Percentiles rank a stretch among this genome's conserved stretches.
Conservation (phyloP, 306 rosid species). For the Carpinus fangiana region DNA sequence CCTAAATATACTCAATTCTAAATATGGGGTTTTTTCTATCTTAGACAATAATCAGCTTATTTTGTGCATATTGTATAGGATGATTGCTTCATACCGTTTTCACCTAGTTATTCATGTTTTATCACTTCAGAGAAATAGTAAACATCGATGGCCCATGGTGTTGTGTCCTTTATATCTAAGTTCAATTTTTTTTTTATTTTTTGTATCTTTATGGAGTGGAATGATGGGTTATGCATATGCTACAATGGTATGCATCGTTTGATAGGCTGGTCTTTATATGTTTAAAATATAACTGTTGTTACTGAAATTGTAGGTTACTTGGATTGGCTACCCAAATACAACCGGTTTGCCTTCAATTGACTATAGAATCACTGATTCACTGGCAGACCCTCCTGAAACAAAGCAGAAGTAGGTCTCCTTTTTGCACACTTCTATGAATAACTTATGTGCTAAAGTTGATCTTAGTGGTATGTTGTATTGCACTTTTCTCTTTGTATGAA, state of each 20-base stretch:
- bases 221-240: neutral
- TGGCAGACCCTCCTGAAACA: slow-evolving; percentile 84
- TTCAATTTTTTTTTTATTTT: neutral
- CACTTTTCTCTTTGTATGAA: slow-evolving; percentile 12
- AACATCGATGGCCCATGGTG: neutral
- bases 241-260: neutral
- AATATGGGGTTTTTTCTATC: neutral
- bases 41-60: neutral
- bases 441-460: slow-evolving; percentile 27
- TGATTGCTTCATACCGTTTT: neutral
- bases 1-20: neutral
- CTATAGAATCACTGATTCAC: slow-evolving; percentile 90
- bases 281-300: slow-evolving; percentile 22
- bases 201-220: neutral
- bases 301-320: slow-evolving; percentile 70
- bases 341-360: slow-evolving; percentile 97
- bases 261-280: neutral
- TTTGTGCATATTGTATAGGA: neutral
- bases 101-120: neutral
- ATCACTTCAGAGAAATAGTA: neutral
- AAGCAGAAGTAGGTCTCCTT: slow-evolving; percentile 74
- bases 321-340: slow-evolving; percentile 99
- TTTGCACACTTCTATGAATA: slow-evolving; percentile 29
- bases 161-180: neutral
- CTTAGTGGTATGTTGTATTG: slow-evolving; percentile 6